Base-by-base conservation (phyloP, 108 stramenopile species). In the Skeletonema marinoi region DNA sequence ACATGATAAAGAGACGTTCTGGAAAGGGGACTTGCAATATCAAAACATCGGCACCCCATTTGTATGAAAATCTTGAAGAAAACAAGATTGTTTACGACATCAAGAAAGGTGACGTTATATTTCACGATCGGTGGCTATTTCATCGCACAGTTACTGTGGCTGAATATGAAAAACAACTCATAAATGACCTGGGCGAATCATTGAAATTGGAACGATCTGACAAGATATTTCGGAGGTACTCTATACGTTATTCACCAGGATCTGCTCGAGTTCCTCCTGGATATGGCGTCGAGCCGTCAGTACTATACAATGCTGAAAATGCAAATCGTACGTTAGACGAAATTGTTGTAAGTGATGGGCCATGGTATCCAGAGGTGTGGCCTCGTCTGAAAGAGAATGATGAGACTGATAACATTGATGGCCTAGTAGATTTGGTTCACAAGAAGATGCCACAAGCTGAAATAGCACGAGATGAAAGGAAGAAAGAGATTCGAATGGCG, bases 1-100 rank as follows among this genome's bases (percentile, higher is more conserved):
- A 94, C 60, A 84, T 94, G 66, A 60, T 91, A 14, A 66, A 75
- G 0, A 83, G 85, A 64, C 86, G 93, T 32, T 76, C 88, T 13
- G 93, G 93, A 59, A 74, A 54, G 68, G 93, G 91, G 11, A 94
- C 93, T 30, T 94, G 93, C 68, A 92, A 92, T 58, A 82, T 94
- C 31, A 56, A 85, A 75, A 77, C 71, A 17, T 66, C 84, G 1
- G 88, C 91, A n/a, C 90, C 90, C 8, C 80, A 90, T 62, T 60
- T 91, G 25, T 84, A 92, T 63, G 56, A 81, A 65, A 73, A 87
- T 30, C 86, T 94, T 79, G 93, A 94, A 78, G 83, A 87, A 36
- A 81, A 85, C 25, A 94, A 89, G 70, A 73, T 90, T 14, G 63
- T 91, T 25, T 94, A 91, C 42, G 78, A 89, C 42, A 60, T 94